Evolutionary conservation across 2,329 filamentous ascomycete genomes (phyloP), one percentile per base, ranked within the genome.

Genomic region (Fusarium sp.): DNA sequence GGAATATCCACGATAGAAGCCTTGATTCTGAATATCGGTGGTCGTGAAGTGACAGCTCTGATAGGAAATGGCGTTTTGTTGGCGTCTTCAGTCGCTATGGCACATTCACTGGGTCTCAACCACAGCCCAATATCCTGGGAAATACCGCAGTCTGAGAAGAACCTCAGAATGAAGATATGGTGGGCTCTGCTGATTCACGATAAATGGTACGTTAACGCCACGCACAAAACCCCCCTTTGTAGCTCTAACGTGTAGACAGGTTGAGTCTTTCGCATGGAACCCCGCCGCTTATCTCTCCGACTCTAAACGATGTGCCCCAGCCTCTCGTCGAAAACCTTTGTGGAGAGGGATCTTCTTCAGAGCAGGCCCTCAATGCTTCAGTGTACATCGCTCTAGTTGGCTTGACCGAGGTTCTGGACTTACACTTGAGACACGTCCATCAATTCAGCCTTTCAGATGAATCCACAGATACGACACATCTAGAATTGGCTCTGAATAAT

Each of bases 11-110:
- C 88, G 2, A 85, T 92, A 30, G 84, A 87, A 28, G 86, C 89
- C 5, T 86, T 88, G 9, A 78, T 91, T 13, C 82, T 92, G 15
- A 90, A 92, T 72, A 80, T 91, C 4, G 87, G 86, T 2, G 90
- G 90, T 2, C 83, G 90, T 6, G 90, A 90, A 2, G 88, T 88
- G 11, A 89, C 88, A 11, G 88, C 88, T 3, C 86, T 91, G 76
- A 87, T 89, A 10, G 88, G 89, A 1, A 90, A 90, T 69, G 86
- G 85, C 2, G 82, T 86, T 0, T 81, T 85, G 42, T 79, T 89
- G 2, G 88, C 87, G 0, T 83, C 84, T 1, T 86, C 87, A 0
- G 82, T 90, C 12, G 85, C 87, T 1, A 80, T 90, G 52, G 86
- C 86, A 0, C 84, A 90, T 73, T 86, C 86, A 1, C 79, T 90